Conservation (phyloP, 2,329 filamentous ascomycete genomes). For the Podosphaera xanthii region DNA sequence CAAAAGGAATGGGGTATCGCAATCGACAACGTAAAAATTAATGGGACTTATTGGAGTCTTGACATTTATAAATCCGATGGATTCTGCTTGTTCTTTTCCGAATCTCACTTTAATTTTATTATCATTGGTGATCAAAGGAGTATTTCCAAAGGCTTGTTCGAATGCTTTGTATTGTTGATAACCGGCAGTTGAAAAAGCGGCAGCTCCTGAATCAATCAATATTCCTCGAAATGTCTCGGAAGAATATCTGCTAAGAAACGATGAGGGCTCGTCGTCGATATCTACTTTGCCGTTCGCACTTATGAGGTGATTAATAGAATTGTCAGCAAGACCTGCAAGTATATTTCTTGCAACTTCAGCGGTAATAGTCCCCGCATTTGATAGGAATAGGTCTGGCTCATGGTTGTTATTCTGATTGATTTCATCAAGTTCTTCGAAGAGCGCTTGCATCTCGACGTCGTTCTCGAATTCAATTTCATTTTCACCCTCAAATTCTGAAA, state of each 20-base stretch:
- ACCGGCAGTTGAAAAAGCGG: neutral
- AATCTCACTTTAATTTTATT: conserved; percentile 1
- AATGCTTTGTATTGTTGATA: neutral
- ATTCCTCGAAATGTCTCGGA: neutral
- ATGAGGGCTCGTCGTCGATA: neutral
- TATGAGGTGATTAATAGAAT: neutral
- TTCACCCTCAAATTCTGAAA: neutral
- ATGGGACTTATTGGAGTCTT: neutral
- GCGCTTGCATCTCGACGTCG: neutral
- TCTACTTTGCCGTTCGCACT: neutral
- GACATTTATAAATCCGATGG: neutral
- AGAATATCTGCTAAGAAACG: neutral
- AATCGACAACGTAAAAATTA: neutral
- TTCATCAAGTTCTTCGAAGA: neutral
- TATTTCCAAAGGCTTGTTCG: neutral
- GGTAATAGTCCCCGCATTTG: neutral
- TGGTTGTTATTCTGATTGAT: neutral
- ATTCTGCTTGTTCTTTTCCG: neutral
- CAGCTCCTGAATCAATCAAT: conserved; percentile 1
- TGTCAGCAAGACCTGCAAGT: neutral
- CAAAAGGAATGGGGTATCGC: neutral
- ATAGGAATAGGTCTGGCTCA: neutral
- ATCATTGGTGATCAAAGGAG: neutral
- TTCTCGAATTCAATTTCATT: neutral
- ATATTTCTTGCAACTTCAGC: neutral